Base-by-base conservation (phyloP, 2,329 filamentous ascomycete genomes). In the Tolypocladium paradoxum region DNA sequence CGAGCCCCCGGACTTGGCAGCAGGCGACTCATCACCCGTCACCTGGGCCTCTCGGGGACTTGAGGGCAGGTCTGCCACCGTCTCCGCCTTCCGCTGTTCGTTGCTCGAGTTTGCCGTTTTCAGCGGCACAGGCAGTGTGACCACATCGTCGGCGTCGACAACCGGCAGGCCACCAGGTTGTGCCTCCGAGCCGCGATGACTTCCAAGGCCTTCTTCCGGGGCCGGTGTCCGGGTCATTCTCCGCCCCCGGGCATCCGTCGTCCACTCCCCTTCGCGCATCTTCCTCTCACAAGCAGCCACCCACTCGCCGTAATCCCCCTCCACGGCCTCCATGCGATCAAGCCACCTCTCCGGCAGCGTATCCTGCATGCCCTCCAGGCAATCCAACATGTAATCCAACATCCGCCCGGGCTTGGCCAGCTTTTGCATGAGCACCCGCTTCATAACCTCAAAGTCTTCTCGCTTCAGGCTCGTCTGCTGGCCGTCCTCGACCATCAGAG, bases 301-400 rank as follows among this genome's bases (percentile, higher is more conserved):
- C 93, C 93, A 99, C 27, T 84, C 79, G 8, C 83, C 81, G 68
- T 92, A 96, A 33, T 84, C 80, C 12, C 78, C 74, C 67, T 99
- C 93, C 5, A 95, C 74, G 0, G 72, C 70, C 66, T 97, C 93
- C 71, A 97, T 85, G 5, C 84, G 79, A 61, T 95, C 89, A 53
- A 97, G 82, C 93, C 92, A 99, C 31, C 74, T 67, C 40, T 95
- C 87, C 0, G 93, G 93, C 11, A 99, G 73, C 0, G 87, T 89
- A 62, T 99, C 93, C 45, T 86, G 77, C 52, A 84, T 77, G 2
- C 90, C 91, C 68, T 97, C 93, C 2, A 97, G 76, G 34, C 82
- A 78, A 68, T 99, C 91, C 16, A 99, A 77, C 79, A 96, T 90
- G 50, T 78, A 81, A 66, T 99, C 93, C 56, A 97, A 76, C 38